Base-by-base conservation (phyloP, 1,284 basidiomycete species). In the Cutaneotrichosporon sp. region DNA sequence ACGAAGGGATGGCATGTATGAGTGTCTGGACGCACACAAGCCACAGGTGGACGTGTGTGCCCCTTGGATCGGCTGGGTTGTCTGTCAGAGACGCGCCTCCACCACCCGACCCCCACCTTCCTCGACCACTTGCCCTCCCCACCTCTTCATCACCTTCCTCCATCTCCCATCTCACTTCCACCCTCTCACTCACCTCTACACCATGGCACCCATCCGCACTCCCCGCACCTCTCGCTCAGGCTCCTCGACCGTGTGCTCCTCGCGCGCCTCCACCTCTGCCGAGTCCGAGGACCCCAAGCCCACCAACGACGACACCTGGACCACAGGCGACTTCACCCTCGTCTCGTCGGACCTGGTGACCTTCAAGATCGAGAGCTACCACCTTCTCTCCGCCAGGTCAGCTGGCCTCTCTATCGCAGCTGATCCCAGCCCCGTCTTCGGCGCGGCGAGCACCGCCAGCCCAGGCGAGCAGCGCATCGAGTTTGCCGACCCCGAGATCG, bases 241-340 rank as follows among this genome's bases (percentile, higher is more conserved):
- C n/a, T n/a, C n/a, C n/a, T n/a, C n/a, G n/a, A n/a, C n/a, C n/a
- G n/a, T n/a, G n/a, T n/a, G 11, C 31, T 14, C 6, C 36, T 3
- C n/a, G 4, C 13, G 33, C 36, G 10, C 33, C 16, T 29, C 33
- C 31, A 18, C 29, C n/a, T 33, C 46, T 27, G 13, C 45, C 36
- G 5, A 5, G 4, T 3, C 7, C 16, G 38, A n/a, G 18, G 38
- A n/a, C 38, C 18, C n/a, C 38, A n/a, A 42, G 38, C 8, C 38
- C 7, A 42, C 18, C 3, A 18, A 42, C 34, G 51, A 53, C 51
- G 6, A 9, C 9, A 53, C 51, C 11, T 53, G 34, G 14, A 53
- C 51, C 20, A 25, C 33, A 6, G 59, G 59, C 29, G 54, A 56
- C 34, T 61, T 56, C 42, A 56, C 55, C 20, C 55, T 61, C 31